Percentiles rank a stretch among this genome's conserved stretches.
Evolutionary conservation across 495 filamentous ascomycete genomes (phyloP).

Genomic region (Ascobolus immersus): DNA sequence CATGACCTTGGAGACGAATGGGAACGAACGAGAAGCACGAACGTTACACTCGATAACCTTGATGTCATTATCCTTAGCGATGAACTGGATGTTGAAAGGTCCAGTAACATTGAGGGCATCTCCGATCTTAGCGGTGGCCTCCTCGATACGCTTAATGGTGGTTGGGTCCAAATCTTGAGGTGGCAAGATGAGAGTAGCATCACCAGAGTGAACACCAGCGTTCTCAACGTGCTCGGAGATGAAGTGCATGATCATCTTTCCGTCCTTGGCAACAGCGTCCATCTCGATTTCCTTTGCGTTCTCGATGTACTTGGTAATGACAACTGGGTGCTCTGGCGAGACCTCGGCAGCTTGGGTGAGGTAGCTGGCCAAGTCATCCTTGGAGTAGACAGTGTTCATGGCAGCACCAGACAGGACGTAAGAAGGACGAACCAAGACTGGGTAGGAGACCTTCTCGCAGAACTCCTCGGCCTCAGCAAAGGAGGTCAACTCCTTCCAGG

Average conservation of each 20-base stretch:
- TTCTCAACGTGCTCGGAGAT: conserved; percentile 93
- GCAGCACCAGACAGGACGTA: conserved; percentile 93
- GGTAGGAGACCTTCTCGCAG: conserved; percentile 62
- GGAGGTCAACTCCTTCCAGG: conserved; percentile 89
- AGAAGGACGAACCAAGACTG: conserved; percentile 76
- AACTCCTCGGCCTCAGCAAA: conserved; percentile 68
- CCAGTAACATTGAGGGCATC: conserved; percentile 87
- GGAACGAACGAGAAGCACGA: conserved; percentile 82
- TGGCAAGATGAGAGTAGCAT: conserved; percentile 77
- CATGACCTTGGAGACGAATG: conserved; percentile 97
- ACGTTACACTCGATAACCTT: conserved; percentile 99
- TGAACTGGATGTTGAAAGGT: conserved; percentile 97
- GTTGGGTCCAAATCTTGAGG: conserved; percentile 80
- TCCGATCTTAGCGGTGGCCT: conserved; percentile 86
- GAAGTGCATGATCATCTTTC: conserved; percentile 72
- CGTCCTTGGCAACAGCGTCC: conserved; percentile 73
- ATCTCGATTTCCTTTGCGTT: conserved; percentile 95
- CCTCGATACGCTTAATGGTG: conserved; percentile 73
- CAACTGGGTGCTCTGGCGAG: conserved; percentile 83
- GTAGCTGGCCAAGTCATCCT: conserved; percentile 68
- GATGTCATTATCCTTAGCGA: conserved; percentile 97
- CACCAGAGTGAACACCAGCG: conserved; percentile 88
- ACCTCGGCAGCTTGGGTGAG: conserved; percentile 72
- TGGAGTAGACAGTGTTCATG: conserved; percentile 87
- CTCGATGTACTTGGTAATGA: conserved; percentile 97